Percentiles rank a stretch among this genome's conserved stretches.
These are phyloP conservation scores for Cavenderia fasciculata DNA, from an alignment of 78 protist species.

Conservation along the genomic window DNA sequence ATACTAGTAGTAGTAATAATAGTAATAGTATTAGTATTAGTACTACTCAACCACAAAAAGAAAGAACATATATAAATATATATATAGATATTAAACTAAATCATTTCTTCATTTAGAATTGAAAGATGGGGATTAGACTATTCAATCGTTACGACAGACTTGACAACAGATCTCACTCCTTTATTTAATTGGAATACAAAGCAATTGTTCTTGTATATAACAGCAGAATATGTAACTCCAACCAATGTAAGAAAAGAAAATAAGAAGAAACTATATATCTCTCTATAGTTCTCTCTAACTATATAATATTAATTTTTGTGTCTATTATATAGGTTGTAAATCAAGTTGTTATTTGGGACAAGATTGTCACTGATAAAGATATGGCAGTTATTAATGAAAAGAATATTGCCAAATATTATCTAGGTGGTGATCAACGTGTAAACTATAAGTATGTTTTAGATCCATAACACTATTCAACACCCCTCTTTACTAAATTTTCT, in stretches of 20 bases:
- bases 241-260: conserved; percentile 13
- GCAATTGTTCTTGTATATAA: conserved; percentile 45
- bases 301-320: not conserved
- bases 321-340: not conserved
- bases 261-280: too few species aligned
- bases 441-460: conserved; percentile 18
- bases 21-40: too few species aligned
- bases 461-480: not conserved
- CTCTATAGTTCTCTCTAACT: too few species aligned
- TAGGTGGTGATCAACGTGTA: conserved; percentile 9
- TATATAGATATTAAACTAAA: too few species aligned
- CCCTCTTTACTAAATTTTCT: not conserved
- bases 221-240: conserved; percentile 53
- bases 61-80: too few species aligned
- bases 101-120: too few species aligned
- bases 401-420: conserved; percentile 27
- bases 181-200: conserved; percentile 77
- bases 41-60: too few species aligned
- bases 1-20: too few species aligned
- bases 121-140: too few species aligned
- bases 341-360: conserved; percentile 64
- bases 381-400: conserved; percentile 46
- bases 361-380: conserved; percentile 27
- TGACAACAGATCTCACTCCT: conserved; percentile 50
- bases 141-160: too few species aligned